Base-by-base conservation (phyloP, 2,329 filamentous ascomycete genomes). In the Hymenoscyphus scutula region DNA sequence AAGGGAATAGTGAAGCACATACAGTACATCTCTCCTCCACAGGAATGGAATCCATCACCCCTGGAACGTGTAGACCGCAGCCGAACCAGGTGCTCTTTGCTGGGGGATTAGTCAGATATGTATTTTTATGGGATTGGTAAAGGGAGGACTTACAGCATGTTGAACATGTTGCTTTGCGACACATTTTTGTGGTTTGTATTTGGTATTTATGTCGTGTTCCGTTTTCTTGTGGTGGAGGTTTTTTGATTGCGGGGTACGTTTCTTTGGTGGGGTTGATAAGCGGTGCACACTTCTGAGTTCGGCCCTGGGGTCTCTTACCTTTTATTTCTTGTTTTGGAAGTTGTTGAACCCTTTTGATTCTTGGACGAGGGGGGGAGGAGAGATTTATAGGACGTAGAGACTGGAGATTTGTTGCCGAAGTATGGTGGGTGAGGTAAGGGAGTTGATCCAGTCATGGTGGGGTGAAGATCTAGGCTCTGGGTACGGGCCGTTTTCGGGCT, bases 31-130 rank as follows among this genome's bases (percentile, higher is more conserved):
- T 79, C 56, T 85, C 74, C 5, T 77, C 74, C 19, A 77, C 74
- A 2, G 81, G 77, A 25, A 86, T 73, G 7, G 71, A 69, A 68
- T 82, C 78, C 78, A 87, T 82, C 59, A 87, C 83, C 2, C 72
- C 68, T 2, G 81, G 74, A 59, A 84, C 73, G 73, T 85, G 80
- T 61, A 73, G 74, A 56, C 81, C 81, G 70, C 82, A 84, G 61
- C 81, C 82, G 73, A 75, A 78, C 82, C 82, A 84, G 15, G 81
- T 81, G 37, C 75, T 67, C 65, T 83, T 83, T 57, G 79, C 81
- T 81, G 63, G 10, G 2, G 48, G 41, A 56, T 19, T 59, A 60
- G 45, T 65, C 62, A 41, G 34, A 53, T 23, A 29, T 8, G n/a
- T 25, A 11, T 11, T 53, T 27, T 4, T 11, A 41, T 2, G 37